Evolutionary conservation across 768 basidiomycete genomes (phyloP).

Genomic region (Naematelia aurantialba): DNA sequence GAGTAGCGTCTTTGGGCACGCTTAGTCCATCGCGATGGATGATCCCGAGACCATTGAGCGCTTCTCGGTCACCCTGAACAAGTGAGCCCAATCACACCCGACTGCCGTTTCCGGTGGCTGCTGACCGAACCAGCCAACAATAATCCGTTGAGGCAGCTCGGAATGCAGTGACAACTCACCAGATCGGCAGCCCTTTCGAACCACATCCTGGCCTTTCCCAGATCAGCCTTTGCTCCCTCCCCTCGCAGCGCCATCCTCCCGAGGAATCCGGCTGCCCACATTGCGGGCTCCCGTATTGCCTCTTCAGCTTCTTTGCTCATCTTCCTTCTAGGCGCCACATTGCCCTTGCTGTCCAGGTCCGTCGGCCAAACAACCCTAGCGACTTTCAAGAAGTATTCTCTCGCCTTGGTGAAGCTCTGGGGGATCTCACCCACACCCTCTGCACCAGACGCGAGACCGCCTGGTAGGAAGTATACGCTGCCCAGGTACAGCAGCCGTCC

Average conservation of each 20-base stretch:
- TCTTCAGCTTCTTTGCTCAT: constrained; percentile 51
- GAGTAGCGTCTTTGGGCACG: constrained; percentile 61
- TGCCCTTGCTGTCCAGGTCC: constrained; percentile 32
- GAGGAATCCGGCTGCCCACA: constrained; percentile 77
- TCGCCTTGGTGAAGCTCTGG: constrained; percentile 70
- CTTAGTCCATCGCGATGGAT: constrained; percentile 86
- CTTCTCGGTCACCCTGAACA: constrained; percentile 77
- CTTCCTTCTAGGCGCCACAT: constrained; percentile 37
- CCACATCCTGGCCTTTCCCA: constrained; percentile 80
- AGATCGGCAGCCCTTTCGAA: constrained; percentile 69
- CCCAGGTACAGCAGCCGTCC: constrained; percentile 97
- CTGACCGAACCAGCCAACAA: background rate
- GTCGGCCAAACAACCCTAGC: constrained; percentile 79
- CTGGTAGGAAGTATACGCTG: constrained; percentile 73
- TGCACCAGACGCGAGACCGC: constrained; percentile 79
- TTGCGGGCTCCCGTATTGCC: constrained; percentile 60
- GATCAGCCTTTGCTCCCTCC: constrained; percentile 79
- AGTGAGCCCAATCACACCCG: constrained; percentile 38
- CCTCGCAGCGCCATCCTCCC: constrained; percentile 93
- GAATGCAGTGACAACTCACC: constrained; percentile 24
- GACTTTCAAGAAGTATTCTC: constrained; percentile 77
- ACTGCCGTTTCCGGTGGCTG: too few species aligned
- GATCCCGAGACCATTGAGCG: constrained; percentile 83
- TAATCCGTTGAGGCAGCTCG: background rate
- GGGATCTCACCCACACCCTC: constrained; percentile 89